phyloP scores from a whole-genome alignment of 805 yeast species.

The Maudiozyma barnettii region DNA sequence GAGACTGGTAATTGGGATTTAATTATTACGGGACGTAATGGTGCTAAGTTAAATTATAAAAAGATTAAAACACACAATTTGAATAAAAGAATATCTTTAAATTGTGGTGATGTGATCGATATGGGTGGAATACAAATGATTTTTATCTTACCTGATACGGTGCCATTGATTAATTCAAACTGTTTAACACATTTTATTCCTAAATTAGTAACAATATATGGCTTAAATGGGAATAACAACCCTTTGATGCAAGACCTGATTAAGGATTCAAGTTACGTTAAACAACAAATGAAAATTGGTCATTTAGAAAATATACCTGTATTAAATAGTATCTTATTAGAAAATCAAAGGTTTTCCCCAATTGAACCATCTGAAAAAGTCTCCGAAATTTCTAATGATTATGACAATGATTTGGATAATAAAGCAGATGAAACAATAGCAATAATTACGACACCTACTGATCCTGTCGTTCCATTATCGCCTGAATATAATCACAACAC shows the following conservation, averaged over 20 bases:
- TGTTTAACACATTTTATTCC: constrained; percentile 29
- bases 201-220: constrained; percentile 21
- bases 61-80: constrained; percentile 37
- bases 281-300: background rate
- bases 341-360: background rate
- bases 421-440: background rate
- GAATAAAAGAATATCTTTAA: constrained; percentile 43
- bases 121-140: constrained; percentile 98
- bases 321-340: background rate
- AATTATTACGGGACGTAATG: constrained; percentile 77
- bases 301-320: background rate
- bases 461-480: background rate
- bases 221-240: constrained; percentile 16
- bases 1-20: constrained; percentile 76
- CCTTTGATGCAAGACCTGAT: constrained; percentile 7
- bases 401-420: background rate
- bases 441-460: background rate
- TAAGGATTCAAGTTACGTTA: constrained; percentile 7
- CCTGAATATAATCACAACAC: too few relatives aligned
- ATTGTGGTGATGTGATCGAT: constrained; percentile 81
- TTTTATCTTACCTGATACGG: constrained; percentile 87
- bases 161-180: constrained; percentile 49
- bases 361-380: too few relatives aligned
- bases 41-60: constrained; percentile 74
- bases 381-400: too few relatives aligned